These are phyloP conservation scores for Colletotrichum trifolii DNA, from an alignment of 2,329 filamentous ascomycete species.

Conservation along the genomic window DNA sequence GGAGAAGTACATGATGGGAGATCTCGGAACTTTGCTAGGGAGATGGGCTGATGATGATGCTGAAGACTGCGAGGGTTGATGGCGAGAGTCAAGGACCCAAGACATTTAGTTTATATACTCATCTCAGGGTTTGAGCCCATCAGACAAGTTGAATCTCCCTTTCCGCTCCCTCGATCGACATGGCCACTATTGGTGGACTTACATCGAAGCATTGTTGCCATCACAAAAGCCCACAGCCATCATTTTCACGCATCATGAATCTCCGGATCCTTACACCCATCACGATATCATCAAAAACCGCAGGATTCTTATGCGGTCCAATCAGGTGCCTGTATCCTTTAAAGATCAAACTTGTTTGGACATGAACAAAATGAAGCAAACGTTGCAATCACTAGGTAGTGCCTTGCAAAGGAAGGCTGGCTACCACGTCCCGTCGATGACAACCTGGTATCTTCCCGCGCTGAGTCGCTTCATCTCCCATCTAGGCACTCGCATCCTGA, in stretches of 20 bases:
- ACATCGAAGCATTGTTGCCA: background rate
- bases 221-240: no score
- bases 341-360: background rate
- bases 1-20: conserved; percentile 14
- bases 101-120: no score
- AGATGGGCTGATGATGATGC: no score
- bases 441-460: background rate
- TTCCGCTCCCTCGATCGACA: no score
- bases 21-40: no score
- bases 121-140: no score
- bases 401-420: background rate
- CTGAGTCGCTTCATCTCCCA: background rate
- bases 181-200: conserved; percentile 17
- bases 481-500: background rate
- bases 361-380: no score
- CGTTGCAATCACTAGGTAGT: no score
- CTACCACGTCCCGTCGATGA: no score
- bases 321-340: background rate
- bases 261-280: conserved; percentile 8
- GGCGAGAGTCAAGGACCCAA: no score
- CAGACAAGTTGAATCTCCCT: background rate
- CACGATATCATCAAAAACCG: background rate
- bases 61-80: no score
- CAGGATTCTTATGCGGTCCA: conserved; percentile 10
- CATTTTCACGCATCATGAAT: background rate